A percentile compares a stretch with the other conserved stretches of the same genome.
Evolutionary conservation across 805 yeast species (phyloP).

Genomic region (Candida insectorum): DNA sequence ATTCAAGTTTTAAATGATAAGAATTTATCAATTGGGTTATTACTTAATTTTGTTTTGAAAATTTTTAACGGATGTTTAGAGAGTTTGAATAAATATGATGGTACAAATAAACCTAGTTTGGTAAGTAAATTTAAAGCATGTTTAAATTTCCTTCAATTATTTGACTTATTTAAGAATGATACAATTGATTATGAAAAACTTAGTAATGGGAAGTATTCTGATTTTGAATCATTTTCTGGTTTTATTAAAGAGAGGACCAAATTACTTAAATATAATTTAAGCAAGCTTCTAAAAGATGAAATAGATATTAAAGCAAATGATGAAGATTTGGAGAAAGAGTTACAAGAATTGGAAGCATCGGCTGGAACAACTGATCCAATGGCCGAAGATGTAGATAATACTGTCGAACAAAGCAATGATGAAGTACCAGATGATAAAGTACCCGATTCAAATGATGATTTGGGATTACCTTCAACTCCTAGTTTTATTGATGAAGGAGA

Average conservation of each 20-base stretch:
- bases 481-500: conserved; percentile 1
- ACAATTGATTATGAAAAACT: conserved; percentile 31
- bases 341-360: conserved; percentile 7
- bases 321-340: conserved; percentile 26
- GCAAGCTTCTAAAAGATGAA: conserved; percentile 37
- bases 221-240: conserved; percentile 21
- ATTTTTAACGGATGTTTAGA: conserved; percentile 31
- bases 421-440: neutral
- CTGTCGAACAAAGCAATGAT: neutral
- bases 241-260: conserved; percentile 30
- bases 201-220: conserved; percentile 30
- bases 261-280: conserved; percentile 34
- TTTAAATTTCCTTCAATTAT: conserved; percentile 29
- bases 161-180: conserved; percentile 23
- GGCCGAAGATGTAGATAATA: conserved; percentile 1
- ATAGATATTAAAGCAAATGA: conserved; percentile 19
- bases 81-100: conserved; percentile 19
- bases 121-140: conserved; percentile 34
- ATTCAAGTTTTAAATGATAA: conserved; percentile 56
- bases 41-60: conserved; percentile 32
- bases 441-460: neutral
- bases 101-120: conserved; percentile 24
- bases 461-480: conserved; percentile 10
- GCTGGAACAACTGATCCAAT: neutral
- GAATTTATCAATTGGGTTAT: conserved; percentile 36